Evolutionary conservation across 345 rosid genomes (phyloP).

Genomic region (Psidium guajava): DNA sequence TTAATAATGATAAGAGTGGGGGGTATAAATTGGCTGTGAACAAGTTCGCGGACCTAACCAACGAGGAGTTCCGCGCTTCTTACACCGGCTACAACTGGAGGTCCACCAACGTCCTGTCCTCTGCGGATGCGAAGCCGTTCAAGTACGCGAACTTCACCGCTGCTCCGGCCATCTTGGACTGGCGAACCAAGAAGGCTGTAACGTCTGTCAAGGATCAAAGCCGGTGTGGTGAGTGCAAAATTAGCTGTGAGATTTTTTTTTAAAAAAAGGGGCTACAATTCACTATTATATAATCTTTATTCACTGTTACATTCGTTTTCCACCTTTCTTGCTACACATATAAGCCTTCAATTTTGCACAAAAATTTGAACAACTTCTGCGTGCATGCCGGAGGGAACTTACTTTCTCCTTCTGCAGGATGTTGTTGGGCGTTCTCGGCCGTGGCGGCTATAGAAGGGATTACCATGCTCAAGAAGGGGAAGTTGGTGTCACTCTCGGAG

Average conservation of each 20-base stretch:
- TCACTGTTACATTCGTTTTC: background rate
- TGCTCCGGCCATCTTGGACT: conserved; percentile 18
- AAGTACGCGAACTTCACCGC: conserved; percentile 8
- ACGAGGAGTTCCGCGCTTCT: conserved; percentile 19
- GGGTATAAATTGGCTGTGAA: conserved; percentile 18
- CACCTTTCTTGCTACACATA: background rate
- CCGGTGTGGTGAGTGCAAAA: conserved; percentile 17
- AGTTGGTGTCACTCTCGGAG: conserved; percentile 41
- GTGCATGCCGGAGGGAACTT: background rate
- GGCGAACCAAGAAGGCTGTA: conserved; percentile 28
- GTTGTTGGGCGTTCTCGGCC: conserved; percentile 62
- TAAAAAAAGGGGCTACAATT: background rate
- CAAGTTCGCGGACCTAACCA: conserved; percentile 22
- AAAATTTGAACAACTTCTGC: background rate
- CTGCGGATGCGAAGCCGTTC: background rate
- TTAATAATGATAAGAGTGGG: background rate
- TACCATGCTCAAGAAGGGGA: conserved; percentile 25
- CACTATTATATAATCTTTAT: background rate
- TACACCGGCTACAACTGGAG: conserved; percentile 9
- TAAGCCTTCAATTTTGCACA: background rate
- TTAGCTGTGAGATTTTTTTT: background rate
- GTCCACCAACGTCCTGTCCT: background rate
- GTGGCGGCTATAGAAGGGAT: conserved; percentile 53
- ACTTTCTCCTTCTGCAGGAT: conserved; percentile 10
- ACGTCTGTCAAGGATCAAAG: conserved; percentile 40